Evolutionary conservation across 768 basidiomycete genomes (phyloP).

Genomic region (Collybia sordida): DNA sequence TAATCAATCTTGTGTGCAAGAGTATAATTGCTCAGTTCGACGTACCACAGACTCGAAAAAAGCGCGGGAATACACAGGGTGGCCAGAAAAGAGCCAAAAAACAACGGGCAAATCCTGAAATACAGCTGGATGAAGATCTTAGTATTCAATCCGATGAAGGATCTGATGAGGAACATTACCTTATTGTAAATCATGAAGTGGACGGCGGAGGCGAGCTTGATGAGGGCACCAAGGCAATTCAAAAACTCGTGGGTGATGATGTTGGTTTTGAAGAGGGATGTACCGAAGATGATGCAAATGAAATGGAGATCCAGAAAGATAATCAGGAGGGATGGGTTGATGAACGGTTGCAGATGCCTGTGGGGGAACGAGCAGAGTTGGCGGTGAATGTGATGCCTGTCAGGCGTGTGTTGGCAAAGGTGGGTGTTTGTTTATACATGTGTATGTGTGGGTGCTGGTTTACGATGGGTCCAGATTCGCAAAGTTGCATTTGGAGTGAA

Average conservation of each 20-base stretch:
- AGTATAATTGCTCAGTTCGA: constrained; percentile 32
- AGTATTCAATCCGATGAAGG: no score
- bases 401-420: constrained; percentile 22
- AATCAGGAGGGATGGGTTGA: constrained; percentile 10
- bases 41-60: constrained; percentile 16
- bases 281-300: constrained; percentile 21
- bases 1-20: constrained; percentile 36
- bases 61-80: not conserved
- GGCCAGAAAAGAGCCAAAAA: no score
- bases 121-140: no score
- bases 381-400: constrained; percentile 13
- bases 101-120: no score
- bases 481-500: constrained; percentile 12
- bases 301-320: no score
- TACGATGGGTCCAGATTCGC: constrained; percentile 14
- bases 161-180: not conserved
- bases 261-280: constrained; percentile 12
- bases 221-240: not conserved
- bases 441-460: not conserved
- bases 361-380: constrained; percentile 12
- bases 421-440: constrained; percentile 1
- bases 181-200: not conserved
- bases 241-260: constrained; percentile 3
- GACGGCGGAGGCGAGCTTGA: constrained; percentile 1
- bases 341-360: constrained; percentile 9